A percentile compares a stretch with the other conserved stretches of the same genome.
phyloP scores from a whole-genome alignment of 2,329 filamentous ascomycete species.

The Aspergillus thermomutatus region DNA sequence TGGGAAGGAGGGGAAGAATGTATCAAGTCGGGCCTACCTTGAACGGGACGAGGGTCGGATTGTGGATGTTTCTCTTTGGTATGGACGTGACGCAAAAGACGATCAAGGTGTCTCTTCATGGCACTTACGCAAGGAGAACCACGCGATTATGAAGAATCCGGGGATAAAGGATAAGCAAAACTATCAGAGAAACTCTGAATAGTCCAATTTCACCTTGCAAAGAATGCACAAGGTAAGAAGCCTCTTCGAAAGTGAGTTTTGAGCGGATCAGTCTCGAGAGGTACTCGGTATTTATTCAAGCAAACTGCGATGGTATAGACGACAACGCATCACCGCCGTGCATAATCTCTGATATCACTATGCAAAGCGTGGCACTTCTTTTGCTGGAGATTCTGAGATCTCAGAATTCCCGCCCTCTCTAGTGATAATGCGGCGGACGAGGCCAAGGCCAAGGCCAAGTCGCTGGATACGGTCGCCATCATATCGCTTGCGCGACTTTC shows the following conservation, averaged over 20 bases:
- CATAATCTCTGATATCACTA: background rate
- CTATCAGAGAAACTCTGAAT: background rate
- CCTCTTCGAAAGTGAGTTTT: background rate
- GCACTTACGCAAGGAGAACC: conserved; percentile 1
- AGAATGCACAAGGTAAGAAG: background rate
- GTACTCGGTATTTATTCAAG: background rate
- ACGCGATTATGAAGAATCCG: conserved; percentile 1
- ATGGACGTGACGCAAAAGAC: conserved; percentile 15
- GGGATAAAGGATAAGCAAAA: conserved; percentile 1
- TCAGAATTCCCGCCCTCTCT: background rate
- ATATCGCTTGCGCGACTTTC: background rate
- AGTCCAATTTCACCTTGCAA: background rate
- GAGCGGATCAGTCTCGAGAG: background rate
- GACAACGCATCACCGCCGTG: background rate
- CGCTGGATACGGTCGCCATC: background rate
- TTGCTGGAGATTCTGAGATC: background rate
- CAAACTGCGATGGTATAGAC: background rate
- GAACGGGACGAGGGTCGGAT: background rate
- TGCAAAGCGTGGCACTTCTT: background rate
- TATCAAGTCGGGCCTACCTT: background rate
- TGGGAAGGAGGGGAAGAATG: background rate
- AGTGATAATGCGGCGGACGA: background rate
- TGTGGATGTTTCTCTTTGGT: conserved; percentile 10
- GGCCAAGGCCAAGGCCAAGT: background rate
- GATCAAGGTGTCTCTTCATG: conserved; percentile 16